These are phyloP conservation scores for Testicularia cyperi DNA, from an alignment of 1,284 basidiomycete species.

Conservation along the genomic window DNA sequence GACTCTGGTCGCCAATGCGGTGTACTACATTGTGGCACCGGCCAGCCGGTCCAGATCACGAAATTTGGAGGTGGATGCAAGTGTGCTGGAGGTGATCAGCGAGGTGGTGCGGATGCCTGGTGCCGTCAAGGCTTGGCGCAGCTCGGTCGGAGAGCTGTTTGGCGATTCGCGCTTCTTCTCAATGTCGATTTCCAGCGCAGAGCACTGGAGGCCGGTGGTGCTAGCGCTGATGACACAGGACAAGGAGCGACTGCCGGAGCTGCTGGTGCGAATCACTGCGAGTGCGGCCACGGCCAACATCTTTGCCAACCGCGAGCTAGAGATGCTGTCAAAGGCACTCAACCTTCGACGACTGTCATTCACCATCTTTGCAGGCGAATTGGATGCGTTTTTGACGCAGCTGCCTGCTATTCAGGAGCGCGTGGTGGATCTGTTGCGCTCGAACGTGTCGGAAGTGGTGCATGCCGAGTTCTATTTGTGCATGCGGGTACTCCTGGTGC, in stretches of 20 bases:
- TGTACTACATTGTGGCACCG: slow-evolving; percentile 82
- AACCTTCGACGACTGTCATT: slow-evolving; percentile 86
- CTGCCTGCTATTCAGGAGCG: slow-evolving; percentile 93
- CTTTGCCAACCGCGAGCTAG: slow-evolving; percentile 91
- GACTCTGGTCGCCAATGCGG: slow-evolving; percentile 75
- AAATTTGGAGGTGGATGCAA: slow-evolving; percentile 61
- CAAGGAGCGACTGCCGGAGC: slow-evolving; percentile 79
- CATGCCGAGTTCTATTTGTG: slow-evolving; percentile 88
- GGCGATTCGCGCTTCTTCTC: slow-evolving; percentile 86
- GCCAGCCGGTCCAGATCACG: slow-evolving; percentile 68
- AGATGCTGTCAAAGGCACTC: slow-evolving; percentile 82
- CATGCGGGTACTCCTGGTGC: slow-evolving; percentile 83
- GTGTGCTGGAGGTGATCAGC: slow-evolving; percentile 67
- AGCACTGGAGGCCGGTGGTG: slow-evolving; percentile 76
- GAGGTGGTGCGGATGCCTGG: slow-evolving; percentile 78
- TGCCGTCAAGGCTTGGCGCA: slow-evolving; percentile 81
- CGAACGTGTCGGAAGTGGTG: slow-evolving; percentile 75
- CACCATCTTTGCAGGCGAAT: slow-evolving; percentile 78
- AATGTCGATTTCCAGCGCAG: slow-evolving; percentile 66
- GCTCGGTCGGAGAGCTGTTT: slow-evolving; percentile 76
- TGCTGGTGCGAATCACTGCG: slow-evolving; percentile 64
- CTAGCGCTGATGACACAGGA: slow-evolving; percentile 80
- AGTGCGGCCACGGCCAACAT: slow-evolving; percentile 86
- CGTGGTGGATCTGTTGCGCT: slow-evolving; percentile 84
- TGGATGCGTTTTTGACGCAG: slow-evolving; percentile 84